Base-by-base conservation (phyloP, 169 alveolate genomes). In the Toxoplasma gondii region DNA sequence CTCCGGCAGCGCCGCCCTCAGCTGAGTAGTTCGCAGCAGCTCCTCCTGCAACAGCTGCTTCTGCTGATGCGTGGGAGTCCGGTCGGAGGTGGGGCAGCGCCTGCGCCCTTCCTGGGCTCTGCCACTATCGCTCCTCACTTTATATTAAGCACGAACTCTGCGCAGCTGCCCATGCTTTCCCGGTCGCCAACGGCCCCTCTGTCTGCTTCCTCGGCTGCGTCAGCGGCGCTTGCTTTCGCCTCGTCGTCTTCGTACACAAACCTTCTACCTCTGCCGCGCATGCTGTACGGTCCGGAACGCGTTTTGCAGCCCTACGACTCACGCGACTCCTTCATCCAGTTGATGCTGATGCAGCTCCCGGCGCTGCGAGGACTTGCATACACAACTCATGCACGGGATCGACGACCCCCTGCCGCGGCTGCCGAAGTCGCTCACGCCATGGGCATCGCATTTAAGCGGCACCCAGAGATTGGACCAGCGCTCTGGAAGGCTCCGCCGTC, bases 231-330 rank as follows among this genome's bases (percentile, higher is more conserved):
- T 1, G 74, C 34, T 16, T 64, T 64, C n/a, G 74, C 74, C 74
- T 22, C 74, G 74, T 64, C 74, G n/a, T 64, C 74, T 22, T 64
- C 74, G 74, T 16, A 16, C 24, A 27, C 74, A 4, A 64, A 7
- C n/a, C 49, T 78, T 2, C 74, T 87, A 31, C 82, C 92, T 34
- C 44, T 87, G 80, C 92, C 92, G 49, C 92, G 92, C 34, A 22
- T 87, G 54, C 92, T 87, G 31, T 87, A 53, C 53, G 74, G 92
- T 49, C 92, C 82, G 53, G n/a, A 53, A 81, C 54, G 81, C 45
- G 92, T 87, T 16, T 81, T 87, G 80, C 41, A 45, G n/a, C 81
- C 45, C 43, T n/a, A 36, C 34, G 92, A 87, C 29, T 43, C 92
- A 31, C 41, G 67, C 45, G 92, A 87, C 36, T 27, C 92, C 19